phyloP scores from a whole-genome alignment of 164 flowering plant species.

The Saururus chinensis region DNA sequence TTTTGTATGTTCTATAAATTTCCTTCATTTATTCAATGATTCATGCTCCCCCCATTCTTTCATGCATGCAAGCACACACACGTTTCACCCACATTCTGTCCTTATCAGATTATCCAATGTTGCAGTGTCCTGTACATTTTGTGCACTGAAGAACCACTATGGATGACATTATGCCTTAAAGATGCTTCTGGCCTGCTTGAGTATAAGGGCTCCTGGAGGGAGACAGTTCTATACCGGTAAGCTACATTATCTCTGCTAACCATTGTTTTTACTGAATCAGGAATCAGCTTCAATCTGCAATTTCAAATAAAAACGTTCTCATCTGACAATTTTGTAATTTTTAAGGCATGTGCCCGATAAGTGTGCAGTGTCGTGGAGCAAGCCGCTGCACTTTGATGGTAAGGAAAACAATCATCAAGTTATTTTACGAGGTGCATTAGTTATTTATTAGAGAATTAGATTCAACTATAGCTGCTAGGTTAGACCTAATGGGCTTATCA shows the following conservation, averaged over 20 bases:
- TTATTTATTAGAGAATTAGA: no score
- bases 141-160: slow-evolving; percentile 93
- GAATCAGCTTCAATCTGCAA: no score
- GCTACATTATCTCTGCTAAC: neutral
- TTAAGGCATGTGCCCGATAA: slow-evolving; percentile 30
- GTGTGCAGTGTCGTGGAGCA: slow-evolving; percentile 17
- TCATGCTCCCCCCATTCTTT: no score
- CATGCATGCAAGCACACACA: neutral
- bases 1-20: no score
- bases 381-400: slow-evolving; percentile 66
- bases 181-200: slow-evolving; percentile 37
- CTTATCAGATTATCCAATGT: neutral
- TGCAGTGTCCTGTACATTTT: slow-evolving; percentile 88
- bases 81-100: neutral
- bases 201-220: slow-evolving; percentile 88
- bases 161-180: slow-evolving; percentile 75
- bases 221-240: slow-evolving; percentile 56
- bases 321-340: slow-evolving; percentile 1
- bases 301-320: no score
- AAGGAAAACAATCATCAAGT: slow-evolving; percentile 4
- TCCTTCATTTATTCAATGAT: no score
- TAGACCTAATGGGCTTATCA: no score
- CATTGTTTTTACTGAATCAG: neutral
- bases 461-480: no score
- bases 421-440: neutral